Evolutionary conservation across 768 basidiomycete genomes (phyloP).

Genomic region (Collybia mongolica): DNA sequence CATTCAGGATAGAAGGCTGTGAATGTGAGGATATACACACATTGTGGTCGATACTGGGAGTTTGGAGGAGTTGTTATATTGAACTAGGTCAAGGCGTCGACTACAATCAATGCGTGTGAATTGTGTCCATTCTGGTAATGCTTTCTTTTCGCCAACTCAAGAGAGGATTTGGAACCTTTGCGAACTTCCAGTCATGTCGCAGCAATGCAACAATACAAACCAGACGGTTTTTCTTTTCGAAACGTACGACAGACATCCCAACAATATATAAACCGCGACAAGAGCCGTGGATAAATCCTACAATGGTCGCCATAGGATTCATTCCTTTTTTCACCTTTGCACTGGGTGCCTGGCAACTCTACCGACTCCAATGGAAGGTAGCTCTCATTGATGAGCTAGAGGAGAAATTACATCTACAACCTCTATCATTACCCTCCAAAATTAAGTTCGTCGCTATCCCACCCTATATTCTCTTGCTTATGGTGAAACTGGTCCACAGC

Average conservation of each 20-base stretch:
- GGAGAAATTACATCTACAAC: conserved; percentile 78
- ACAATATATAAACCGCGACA: conserved; percentile 56
- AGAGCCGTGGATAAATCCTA: conserved; percentile 64
- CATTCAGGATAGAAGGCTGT: background rate
- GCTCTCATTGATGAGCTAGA: conserved; percentile 91
- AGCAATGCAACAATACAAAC: conserved; percentile 3
- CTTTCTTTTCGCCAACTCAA: conserved; percentile 12
- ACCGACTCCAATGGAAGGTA: conserved; percentile 93
- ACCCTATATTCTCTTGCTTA: conserved; percentile 14
- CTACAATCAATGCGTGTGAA: conserved; percentile 17
- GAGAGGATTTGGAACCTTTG: conserved; percentile 1
- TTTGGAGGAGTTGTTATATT: conserved; percentile 3
- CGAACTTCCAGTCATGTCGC: background rate
- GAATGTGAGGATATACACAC: conserved; percentile 4
- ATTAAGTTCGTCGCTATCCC: conserved; percentile 67
- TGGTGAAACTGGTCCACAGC: conserved; percentile 24
- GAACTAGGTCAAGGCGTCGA: background rate
- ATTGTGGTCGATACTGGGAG: conserved; percentile 9
- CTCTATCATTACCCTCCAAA: conserved; percentile 75
- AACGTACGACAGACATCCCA: conserved; percentile 31
- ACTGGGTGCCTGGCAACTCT: conserved; percentile 92
- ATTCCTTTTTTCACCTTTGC: conserved; percentile 90
- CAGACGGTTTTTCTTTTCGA: conserved; percentile 7
- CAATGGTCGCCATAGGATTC: conserved; percentile 73
- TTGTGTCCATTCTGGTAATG: conserved; percentile 7